Percentiles rank a stretch among this genome's conserved stretches.
phyloP scores from a whole-genome alignment of 768 basidiomycete genomes.

The Obba rivulosa region DNA sequence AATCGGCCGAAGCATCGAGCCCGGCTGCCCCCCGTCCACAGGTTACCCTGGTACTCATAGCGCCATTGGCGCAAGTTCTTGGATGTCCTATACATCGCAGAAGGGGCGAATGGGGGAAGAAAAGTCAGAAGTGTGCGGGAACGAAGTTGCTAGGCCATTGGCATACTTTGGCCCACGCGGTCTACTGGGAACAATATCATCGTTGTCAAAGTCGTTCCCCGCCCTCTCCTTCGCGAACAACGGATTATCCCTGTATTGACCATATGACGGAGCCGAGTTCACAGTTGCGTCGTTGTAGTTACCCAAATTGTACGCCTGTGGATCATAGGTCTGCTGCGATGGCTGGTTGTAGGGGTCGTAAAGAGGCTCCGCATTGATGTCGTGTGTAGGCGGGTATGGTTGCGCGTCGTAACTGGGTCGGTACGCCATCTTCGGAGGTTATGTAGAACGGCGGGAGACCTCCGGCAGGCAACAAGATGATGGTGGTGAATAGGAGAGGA shows the following conservation, averaged over 20 bases:
- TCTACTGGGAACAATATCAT: slow-evolving; percentile 10
- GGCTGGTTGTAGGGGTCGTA: slow-evolving; percentile 37
- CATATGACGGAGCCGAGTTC: background rate
- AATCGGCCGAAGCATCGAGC: slow-evolving; percentile 61
- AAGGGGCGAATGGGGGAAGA: background rate
- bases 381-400: slow-evolving; percentile 19
- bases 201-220: slow-evolving; percentile 15
- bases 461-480: background rate
- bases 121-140: background rate
- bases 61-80: slow-evolving; percentile 29
- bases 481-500: background rate
- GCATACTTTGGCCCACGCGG: slow-evolving; percentile 19
- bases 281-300: slow-evolving; percentile 4
- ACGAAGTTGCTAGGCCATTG: background rate
- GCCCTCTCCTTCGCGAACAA: slow-evolving; percentile 12
- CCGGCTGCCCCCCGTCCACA: slow-evolving; percentile 69
- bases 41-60: slow-evolving; percentile 50
- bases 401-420: slow-evolving; percentile 40
- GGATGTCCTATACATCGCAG: slow-evolving; percentile 13
- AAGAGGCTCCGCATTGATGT: slow-evolving; percentile 4
- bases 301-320: slow-evolving; percentile 27
- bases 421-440: slow-evolving; percentile 39
- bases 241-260: slow-evolving; percentile 23
- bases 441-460: background rate
- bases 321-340: slow-evolving; percentile 51